Percentiles rank a stretch among this genome's conserved stretches.
These are phyloP conservation scores for Tricholoma matsutake DNA, from an alignment of 768 basidiomycete genomes.

Conservation along the genomic window DNA sequence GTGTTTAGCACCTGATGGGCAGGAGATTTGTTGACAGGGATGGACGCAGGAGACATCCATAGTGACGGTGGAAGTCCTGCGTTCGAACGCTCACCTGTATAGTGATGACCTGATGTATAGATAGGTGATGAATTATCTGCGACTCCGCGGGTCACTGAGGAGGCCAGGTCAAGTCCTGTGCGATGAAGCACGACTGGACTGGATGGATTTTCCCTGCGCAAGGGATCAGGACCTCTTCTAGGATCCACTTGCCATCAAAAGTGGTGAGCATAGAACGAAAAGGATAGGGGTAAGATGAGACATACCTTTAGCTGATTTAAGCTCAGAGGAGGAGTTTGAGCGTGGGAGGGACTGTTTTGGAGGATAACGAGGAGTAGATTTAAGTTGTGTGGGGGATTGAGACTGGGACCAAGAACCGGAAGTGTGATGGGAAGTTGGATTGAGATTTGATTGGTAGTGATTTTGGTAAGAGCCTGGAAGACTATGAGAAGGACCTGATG, in stretches of 20 bases:
- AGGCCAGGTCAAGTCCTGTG: constrained; percentile 9
- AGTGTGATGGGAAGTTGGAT: constrained; percentile 14
- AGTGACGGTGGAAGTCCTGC: constrained; percentile 67
- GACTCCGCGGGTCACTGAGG: constrained; percentile 6
- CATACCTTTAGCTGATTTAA: constrained; percentile 22
- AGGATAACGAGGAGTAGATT: constrained; percentile 17
- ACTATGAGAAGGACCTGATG: constrained; percentile 31
- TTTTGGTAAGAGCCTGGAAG: constrained; percentile 34
- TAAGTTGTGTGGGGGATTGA: constrained; percentile 19
- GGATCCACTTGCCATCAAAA: constrained; percentile 8
- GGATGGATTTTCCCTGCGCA: constrained; percentile 3
- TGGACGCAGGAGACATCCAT: constrained; percentile 77
- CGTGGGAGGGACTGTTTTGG: constrained; percentile 28
- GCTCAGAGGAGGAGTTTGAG: constrained; percentile 26
- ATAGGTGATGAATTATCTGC: constrained; percentile 13
- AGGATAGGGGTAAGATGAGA: constrained; percentile 11
- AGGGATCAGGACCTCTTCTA: constrained; percentile 6
- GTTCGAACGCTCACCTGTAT: constrained; percentile 47
- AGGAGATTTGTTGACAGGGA: constrained; percentile 43
- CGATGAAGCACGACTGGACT: constrained; percentile 9
- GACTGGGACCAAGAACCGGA: constrained; percentile 30
- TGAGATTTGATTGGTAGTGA: constrained; percentile 16
- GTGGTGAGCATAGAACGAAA: not conserved
- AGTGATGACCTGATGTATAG: constrained; percentile 23
- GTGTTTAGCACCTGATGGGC: constrained; percentile 36